phyloP scores from a whole-genome alignment of 305 asterid species.

The Euphrasia arctica region DNA sequence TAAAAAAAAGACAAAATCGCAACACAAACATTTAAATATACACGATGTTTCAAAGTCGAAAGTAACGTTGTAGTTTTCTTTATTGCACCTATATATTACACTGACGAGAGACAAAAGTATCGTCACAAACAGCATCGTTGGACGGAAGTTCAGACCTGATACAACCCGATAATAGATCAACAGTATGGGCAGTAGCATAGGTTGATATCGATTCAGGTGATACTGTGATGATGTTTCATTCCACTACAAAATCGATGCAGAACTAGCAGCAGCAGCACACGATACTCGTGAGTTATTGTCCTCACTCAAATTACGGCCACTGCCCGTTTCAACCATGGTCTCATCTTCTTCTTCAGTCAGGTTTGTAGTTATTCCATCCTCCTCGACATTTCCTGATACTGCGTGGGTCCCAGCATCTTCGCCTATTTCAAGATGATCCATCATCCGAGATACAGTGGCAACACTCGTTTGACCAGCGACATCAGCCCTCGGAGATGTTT shows the following conservation, averaged over 20 bases:
- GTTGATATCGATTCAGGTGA: too few species aligned
- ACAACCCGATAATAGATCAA: background rate
- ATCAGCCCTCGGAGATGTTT: constrained; percentile 42
- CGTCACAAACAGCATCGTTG: background rate
- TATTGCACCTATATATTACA: constrained; percentile 1
- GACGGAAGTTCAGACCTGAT: background rate
- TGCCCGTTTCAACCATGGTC: constrained; percentile 26
- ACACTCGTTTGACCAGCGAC: constrained; percentile 25
- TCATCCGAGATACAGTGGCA: constrained; percentile 45
- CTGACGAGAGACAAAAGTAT: background rate
- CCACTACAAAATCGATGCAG: constrained; percentile 32
- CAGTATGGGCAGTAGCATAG: background rate
- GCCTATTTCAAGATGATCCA: constrained; percentile 58
- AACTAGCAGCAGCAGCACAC: constrained; percentile 46
- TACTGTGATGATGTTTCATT: too few species aligned
- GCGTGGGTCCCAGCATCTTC: constrained; percentile 36
- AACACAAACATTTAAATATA: constrained; percentile 21
- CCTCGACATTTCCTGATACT: constrained; percentile 28
- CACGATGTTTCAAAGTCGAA: constrained; percentile 22
- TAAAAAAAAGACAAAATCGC: background rate
- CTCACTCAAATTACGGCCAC: constrained; percentile 35
- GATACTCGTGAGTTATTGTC: constrained; percentile 33
- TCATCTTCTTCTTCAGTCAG: constrained; percentile 26
- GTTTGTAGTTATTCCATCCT: constrained; percentile 30
- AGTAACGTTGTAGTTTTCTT: constrained; percentile 1